Evolutionary conservation across 2,329 filamentous ascomycete species (phyloP).

Genomic region (Alternaria ethzedia): DNA sequence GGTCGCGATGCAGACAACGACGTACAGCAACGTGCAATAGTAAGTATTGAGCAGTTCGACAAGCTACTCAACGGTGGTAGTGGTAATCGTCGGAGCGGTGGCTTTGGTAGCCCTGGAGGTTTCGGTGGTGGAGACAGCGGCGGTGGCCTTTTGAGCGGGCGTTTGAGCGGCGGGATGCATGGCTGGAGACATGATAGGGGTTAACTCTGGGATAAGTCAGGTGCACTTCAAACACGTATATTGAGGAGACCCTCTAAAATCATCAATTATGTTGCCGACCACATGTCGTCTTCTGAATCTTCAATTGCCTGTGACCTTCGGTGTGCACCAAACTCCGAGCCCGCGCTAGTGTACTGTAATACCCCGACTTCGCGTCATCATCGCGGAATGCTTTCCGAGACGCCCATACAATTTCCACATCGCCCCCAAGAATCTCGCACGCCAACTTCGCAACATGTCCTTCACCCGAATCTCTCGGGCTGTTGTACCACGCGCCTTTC

Average conservation of each 20-base stretch:
- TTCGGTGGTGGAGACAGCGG: constrained; percentile 17
- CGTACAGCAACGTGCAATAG: constrained; percentile 83
- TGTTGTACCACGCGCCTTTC: neutral
- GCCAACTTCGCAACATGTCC: constrained; percentile 1
- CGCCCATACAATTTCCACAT: neutral
- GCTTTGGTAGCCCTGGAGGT: constrained; percentile 11
- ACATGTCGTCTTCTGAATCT: neutral
- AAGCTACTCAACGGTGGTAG: constrained; percentile 25
- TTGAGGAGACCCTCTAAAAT: neutral
- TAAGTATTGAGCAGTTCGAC: constrained; percentile 68
- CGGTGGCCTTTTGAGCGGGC: constrained; percentile 10
- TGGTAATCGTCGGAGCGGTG: constrained; percentile 1
- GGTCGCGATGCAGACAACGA: constrained; percentile 78
- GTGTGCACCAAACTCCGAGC: neutral
- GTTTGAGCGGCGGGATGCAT: constrained; percentile 15
- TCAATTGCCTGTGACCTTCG: neutral
- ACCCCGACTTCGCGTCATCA: constrained; percentile 3
- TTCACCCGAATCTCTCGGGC: constrained; percentile 1
- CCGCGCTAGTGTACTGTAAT: neutral
- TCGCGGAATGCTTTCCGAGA: constrained; percentile 8
- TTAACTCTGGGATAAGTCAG: neutral
- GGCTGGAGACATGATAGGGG: constrained; percentile 29
- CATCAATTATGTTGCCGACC: neutral
- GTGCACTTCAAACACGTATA: neutral
- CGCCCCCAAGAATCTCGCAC: neutral